Evolutionary conservation across 352 stramenopile species (phyloP).

Genomic region (Halophytophthora polymorphica): DNA sequence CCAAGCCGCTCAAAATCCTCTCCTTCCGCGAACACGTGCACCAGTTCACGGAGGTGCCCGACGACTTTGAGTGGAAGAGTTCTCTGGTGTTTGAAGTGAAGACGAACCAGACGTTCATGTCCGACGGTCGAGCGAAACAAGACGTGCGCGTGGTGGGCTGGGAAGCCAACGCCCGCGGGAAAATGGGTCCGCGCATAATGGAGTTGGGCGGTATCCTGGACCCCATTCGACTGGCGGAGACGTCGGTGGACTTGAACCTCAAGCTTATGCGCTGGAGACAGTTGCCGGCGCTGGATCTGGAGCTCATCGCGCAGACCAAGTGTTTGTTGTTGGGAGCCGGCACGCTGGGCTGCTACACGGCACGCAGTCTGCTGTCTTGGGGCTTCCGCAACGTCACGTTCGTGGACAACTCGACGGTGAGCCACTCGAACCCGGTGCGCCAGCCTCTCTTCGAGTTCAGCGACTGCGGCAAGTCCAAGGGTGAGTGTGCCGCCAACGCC

Average conservation of each 20-base stretch:
- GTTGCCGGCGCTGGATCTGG: slow-evolving; percentile 92
- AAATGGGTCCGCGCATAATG: slow-evolving; percentile 73
- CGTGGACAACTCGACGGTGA: slow-evolving; percentile 96
- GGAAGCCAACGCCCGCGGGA: slow-evolving; percentile 72
- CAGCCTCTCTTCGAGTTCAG: slow-evolving; percentile 96
- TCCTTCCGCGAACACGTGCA: slow-evolving; percentile 76
- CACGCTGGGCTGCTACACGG: slow-evolving; percentile 97
- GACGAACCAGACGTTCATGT: slow-evolving; percentile 30
- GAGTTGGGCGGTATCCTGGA: slow-evolving; percentile 71
- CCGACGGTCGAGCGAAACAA: slow-evolving; percentile 21
- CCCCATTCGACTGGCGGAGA: slow-evolving; percentile 89
- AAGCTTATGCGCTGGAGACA: slow-evolving; percentile 99
- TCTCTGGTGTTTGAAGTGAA: slow-evolving; percentile 64
- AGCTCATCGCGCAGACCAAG: slow-evolving; percentile 87
- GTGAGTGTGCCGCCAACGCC: slow-evolving; percentile 89
- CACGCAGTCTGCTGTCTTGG: slow-evolving; percentile 94
- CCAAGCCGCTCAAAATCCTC: slow-evolving; percentile 40
- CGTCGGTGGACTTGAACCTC: slow-evolving; percentile 98
- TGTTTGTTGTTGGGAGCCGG: slow-evolving; percentile 94
- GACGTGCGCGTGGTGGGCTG: slow-evolving; percentile 56
- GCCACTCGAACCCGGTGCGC: slow-evolving; percentile 97
- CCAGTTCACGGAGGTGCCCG: slow-evolving; percentile 32
- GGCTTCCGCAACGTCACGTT: slow-evolving; percentile 97
- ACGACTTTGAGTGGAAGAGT: slow-evolving; percentile 48
- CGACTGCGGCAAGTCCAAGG: slow-evolving; percentile 95